Evolutionary conservation across 208 protist genomes (phyloP).

Genomic region (Trypanosoma vivax): DNA sequence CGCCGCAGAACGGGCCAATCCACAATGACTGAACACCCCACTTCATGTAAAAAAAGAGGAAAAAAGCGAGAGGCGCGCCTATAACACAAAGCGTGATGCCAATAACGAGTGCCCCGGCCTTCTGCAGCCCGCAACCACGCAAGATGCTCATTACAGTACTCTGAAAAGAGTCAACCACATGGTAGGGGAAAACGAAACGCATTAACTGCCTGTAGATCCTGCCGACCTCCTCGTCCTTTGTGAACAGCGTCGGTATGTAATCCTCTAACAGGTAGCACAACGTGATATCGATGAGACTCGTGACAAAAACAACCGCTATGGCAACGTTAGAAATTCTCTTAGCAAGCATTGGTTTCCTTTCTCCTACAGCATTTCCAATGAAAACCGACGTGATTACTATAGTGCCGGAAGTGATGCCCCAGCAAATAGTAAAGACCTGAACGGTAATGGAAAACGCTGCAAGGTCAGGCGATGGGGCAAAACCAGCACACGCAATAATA

Average conservation of each 20-base stretch:
- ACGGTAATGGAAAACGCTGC: slow-evolving; percentile 75
- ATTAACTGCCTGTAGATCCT: slow-evolving; percentile 12
- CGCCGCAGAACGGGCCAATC: slow-evolving; percentile 63
- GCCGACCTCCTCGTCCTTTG: slow-evolving; percentile 31
- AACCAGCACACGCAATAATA: slow-evolving; percentile 57
- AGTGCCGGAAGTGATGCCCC: slow-evolving; percentile 61
- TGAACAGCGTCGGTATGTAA: slow-evolving; percentile 61
- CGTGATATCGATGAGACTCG: slow-evolving; percentile 35
- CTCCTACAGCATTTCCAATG: slow-evolving; percentile 76
- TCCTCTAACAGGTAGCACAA: slow-evolving; percentile 39
- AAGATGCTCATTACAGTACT: slow-evolving; percentile 74
- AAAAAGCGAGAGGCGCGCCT: slow-evolving; percentile 55
- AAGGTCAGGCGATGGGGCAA: slow-evolving; percentile 49
- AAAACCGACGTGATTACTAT: slow-evolving; percentile 71
- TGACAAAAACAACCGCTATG: slow-evolving; percentile 40
- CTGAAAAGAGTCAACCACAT: slow-evolving; percentile 77
- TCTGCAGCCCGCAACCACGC: slow-evolving; percentile 69
- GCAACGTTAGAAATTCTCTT: slow-evolving; percentile 57
- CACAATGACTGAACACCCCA: slow-evolving; percentile 67
- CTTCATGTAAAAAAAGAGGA: slow-evolving; percentile 73
- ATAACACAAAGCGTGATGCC: slow-evolving; percentile 51
- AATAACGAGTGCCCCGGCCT: slow-evolving; percentile 59
- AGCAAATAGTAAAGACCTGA: slow-evolving; percentile 72
- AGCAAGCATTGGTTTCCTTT: slow-evolving; percentile 53
- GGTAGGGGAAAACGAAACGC: slow-evolving; percentile 67